Conservation (phyloP, 129 eudicot species). For the Tanacetum coccineum region DNA sequence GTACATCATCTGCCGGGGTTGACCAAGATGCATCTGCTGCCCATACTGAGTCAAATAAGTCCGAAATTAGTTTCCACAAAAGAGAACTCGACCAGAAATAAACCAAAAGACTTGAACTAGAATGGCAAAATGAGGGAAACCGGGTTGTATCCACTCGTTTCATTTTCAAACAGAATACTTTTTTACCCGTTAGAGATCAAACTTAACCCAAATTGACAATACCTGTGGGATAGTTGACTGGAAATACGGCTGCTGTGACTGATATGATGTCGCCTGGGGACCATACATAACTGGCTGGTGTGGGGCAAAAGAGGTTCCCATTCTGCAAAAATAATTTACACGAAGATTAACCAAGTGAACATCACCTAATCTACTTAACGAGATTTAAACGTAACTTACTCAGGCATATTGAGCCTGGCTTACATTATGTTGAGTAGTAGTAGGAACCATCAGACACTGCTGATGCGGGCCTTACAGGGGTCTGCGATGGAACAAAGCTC, state of each 20-base stretch:
- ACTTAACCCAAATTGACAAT: no score
- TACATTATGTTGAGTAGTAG: no score
- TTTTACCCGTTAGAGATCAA: no score
- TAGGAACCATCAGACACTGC: conserved; percentile 71
- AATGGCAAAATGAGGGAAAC: no score
- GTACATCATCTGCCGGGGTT: conserved; percentile 73
- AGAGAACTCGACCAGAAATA: not conserved
- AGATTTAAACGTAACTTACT: no score
- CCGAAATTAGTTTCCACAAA: not conserved
- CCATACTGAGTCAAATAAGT: conserved; percentile 48
- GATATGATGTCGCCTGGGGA: conserved; percentile 52
- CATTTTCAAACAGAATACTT: no score
- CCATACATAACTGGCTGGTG: conserved; percentile 64
- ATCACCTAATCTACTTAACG: no score
- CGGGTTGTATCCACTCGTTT: no score
- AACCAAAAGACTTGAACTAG: no score
- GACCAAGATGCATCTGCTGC: conserved; percentile 86
- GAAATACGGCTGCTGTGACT: conserved; percentile 61
- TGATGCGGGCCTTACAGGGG: conserved; percentile 74
- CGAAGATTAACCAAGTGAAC: not conserved
- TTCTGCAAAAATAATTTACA: conserved; percentile 28
- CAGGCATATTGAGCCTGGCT: no score
- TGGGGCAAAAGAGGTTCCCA: conserved; percentile 63
- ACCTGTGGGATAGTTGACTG: conserved; percentile 81
- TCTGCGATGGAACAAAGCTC: conserved; percentile 64